Base-by-base conservation (phyloP, 75 land plant genomes). In the Chamaecyparis obtusa region DNA sequence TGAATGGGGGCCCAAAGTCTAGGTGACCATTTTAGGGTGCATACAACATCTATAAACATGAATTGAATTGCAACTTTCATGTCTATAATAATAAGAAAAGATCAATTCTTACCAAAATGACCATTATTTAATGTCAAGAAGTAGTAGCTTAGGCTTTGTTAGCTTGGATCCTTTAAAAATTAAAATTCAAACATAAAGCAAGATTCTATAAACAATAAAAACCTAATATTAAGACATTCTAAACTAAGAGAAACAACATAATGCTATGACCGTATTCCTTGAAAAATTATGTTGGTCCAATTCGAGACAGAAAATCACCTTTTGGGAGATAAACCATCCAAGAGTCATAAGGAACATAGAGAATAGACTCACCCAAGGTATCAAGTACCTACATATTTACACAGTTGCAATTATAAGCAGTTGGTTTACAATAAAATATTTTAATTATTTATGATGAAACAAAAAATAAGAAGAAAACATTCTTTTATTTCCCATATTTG, bases 301-400 rank as follows among this genome's bases (percentile, higher is more conserved):
- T 98, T 19, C 94, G 90, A 24, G 97, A 94, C 46, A 95, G 86
- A 87, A 98, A 98, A 57, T 93, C 93, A 57, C 96, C 97, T 92
- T 98, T 97, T 54, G 99, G 99, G 74, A 97, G 43, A 88, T 95
- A 95, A 74, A 98, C 99, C 99, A 94, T 98, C 99, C 99, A 98
- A 24, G 99, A 98, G 86, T 97, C 95, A 89, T 98, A 98, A 7
- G 90, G 86, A 39, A 87, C 92, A 91, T 99, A 98, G 8, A 92
- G 93, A 88, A 98, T 81, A 78, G 92, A 86, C 90, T 98, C 99
- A 30, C 91, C 99, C 85, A 98, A 87, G 30, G 99, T 99, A 97
- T 98, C 99, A 83, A 98, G 84, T 11, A 98, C 99, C 99, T 98
- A 85, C 64, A 88, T 3, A 16, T 84, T 51, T 84, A 33, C 24